Percentiles rank a stretch among this genome's conserved stretches.
Evolutionary conservation across 148 eudicot genomes (phyloP).

Genomic region (Linanthus parryae): DNA sequence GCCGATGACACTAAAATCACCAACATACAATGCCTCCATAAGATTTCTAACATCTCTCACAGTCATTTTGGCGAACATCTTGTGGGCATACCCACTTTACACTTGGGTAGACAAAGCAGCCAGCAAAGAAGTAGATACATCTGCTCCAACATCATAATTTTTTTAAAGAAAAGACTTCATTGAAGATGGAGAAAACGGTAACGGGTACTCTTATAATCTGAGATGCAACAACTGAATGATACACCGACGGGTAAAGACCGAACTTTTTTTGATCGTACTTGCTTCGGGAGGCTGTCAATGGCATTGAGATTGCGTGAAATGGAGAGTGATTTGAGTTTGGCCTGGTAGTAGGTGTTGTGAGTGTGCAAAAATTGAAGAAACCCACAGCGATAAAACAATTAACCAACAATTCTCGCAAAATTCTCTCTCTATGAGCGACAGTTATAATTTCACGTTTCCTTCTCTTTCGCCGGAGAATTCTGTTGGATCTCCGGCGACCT

Average conservation of each 20-base stretch:
- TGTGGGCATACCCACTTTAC: conserved; percentile 29
- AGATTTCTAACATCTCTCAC: conserved; percentile 40
- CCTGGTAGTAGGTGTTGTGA: conserved; percentile 37
- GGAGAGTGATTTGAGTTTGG: conserved; percentile 61
- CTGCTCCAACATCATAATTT: conserved; percentile 36
- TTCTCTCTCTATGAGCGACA: too few relatives aligned
- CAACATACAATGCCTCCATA: too few relatives aligned
- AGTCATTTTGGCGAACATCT: conserved; percentile 77
- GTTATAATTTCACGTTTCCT: too few relatives aligned
- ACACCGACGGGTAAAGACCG: too few relatives aligned
- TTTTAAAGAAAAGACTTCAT: conserved; percentile 15
- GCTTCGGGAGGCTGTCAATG: too few relatives aligned
- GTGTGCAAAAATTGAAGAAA: conserved; percentile 79
- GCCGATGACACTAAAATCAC: too few relatives aligned
- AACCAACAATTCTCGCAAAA: too few relatives aligned
- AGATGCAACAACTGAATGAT: too few relatives aligned
- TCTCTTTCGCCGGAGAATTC: too few relatives aligned
- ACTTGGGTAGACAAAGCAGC: conserved; percentile 61
- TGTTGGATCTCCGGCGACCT: too few relatives aligned
- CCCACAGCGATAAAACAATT: conserved; percentile 82
- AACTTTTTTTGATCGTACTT: too few relatives aligned
- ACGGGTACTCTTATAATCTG: conserved; percentile 26
- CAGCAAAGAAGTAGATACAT: conserved; percentile 51
- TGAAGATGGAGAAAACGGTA: conserved; percentile 39
- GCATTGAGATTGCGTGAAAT: conserved; percentile 47